Evolutionary conservation across 2,329 filamentous ascomycete species (phyloP).

Genomic region (Chaetomium strumarium): DNA sequence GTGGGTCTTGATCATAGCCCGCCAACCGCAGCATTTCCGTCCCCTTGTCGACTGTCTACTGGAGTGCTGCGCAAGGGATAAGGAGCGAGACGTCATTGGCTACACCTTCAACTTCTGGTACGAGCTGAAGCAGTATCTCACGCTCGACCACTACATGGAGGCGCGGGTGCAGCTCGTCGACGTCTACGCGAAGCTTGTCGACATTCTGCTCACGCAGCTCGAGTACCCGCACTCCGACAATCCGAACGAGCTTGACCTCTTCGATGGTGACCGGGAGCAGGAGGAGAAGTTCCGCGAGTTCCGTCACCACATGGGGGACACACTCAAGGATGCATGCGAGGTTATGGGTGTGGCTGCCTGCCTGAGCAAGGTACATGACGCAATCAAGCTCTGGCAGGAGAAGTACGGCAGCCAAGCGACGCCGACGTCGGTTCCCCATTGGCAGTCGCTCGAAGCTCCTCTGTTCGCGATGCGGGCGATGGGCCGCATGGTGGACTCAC

Average conservation of each 20-base stretch:
- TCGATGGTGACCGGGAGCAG: conserved; percentile 90
- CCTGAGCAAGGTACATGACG: conserved; percentile 76
- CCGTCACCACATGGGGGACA: conserved; percentile 94
- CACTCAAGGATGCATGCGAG: conserved; percentile 93
- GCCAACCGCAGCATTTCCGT: conserved; percentile 75
- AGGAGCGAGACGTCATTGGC: conserved; percentile 84
- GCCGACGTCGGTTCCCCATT: conserved; percentile 74
- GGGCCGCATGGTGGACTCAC: conserved; percentile 88
- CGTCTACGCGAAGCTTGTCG: conserved; percentile 82
- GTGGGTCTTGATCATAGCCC: conserved; percentile 87
- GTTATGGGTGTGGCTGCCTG: conserved; percentile 93
- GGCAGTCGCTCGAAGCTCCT: conserved; percentile 94
- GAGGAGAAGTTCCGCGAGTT: conserved; percentile 98
- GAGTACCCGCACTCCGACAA: conserved; percentile 76
- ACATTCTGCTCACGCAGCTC: conserved; percentile 85
- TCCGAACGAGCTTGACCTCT: conserved; percentile 73
- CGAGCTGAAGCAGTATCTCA: conserved; percentile 93
- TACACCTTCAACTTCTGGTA: conserved; percentile 98
- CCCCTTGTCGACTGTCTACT: conserved; percentile 82
- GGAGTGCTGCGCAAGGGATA: conserved; percentile 84
- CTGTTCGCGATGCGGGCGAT: conserved; percentile 93
- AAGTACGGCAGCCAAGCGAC: conserved; percentile 72
- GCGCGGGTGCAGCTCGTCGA: conserved; percentile 72
- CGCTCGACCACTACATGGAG: conserved; percentile 81
- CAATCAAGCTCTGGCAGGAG: conserved; percentile 84